Conservation (phyloP, 2,329 filamentous ascomycete genomes). For the Phyllachora maydis region DNA sequence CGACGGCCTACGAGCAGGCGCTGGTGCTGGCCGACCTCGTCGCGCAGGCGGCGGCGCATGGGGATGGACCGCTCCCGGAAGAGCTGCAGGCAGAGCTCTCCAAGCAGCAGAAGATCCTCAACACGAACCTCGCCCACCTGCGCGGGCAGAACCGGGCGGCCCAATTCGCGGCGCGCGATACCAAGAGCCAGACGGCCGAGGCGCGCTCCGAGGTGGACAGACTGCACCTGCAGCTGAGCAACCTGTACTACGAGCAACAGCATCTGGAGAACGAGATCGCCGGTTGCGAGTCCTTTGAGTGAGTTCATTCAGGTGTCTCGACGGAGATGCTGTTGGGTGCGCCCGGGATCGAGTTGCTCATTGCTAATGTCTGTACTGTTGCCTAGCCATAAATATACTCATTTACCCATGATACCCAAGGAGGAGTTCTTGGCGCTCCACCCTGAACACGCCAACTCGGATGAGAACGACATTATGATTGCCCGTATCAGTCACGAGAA, state of each 20-base stretch:
- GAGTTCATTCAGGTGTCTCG: conserved; percentile 15
- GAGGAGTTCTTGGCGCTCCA: conserved; percentile 63
- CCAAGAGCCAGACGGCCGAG: conserved; percentile 71
- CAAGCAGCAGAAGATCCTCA: conserved; percentile 60
- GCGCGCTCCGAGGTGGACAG: conserved; percentile 79
- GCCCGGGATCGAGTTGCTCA: conserved; percentile 1
- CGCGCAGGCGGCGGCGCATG: conserved; percentile 18
- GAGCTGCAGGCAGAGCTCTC: conserved; percentile 38
- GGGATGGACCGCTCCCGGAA: conserved; percentile 18
- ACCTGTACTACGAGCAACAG: conserved; percentile 88
- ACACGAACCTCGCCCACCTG: conserved; percentile 59
- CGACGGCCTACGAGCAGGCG: conserved; percentile 52
- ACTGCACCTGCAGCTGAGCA: conserved; percentile 81
- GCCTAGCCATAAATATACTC: conserved; percentile 69
- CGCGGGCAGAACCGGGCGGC: conserved; percentile 70
- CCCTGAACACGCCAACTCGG: conserved; percentile 51
- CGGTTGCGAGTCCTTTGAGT: conserved; percentile 86
- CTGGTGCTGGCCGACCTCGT: conserved; percentile 38
- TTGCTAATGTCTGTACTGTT: conserved; percentile 2
- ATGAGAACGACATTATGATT: conserved; percentile 69
- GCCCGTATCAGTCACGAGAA: conserved; percentile 84
- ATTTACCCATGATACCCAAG: conserved; percentile 64
- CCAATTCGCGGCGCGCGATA: conserved; percentile 61
- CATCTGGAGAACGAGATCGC: conserved; percentile 79
- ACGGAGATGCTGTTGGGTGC: not conserved